A percentile compares a stretch with the other conserved stretches of the same genome.
phyloP scores from a whole-genome alignment of 1,139 yeast genomes.

The Yamadazyma dushanensis region DNA sequence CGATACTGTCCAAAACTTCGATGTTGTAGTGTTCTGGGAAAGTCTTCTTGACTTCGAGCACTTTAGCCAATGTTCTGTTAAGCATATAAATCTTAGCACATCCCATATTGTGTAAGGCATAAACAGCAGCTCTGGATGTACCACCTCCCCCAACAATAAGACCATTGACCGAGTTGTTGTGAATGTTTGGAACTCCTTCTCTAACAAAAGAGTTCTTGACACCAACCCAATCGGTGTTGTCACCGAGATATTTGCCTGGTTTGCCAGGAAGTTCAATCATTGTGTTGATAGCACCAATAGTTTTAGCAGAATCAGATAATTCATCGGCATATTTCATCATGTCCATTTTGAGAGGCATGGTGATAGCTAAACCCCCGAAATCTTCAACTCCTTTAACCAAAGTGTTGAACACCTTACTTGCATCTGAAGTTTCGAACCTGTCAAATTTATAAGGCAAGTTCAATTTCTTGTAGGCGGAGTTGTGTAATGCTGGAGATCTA shows the following conservation, averaged over 20 bases:
- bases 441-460: constrained; percentile 79
- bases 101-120: constrained; percentile 79
- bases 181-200: constrained; percentile 57
- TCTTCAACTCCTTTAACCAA: constrained; percentile 45
- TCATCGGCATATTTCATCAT: constrained; percentile 66
- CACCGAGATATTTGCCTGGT: constrained; percentile 63
- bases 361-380: constrained; percentile 89
- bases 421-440: constrained; percentile 67
- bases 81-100: constrained; percentile 73
- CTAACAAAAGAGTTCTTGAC: constrained; percentile 65
- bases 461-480: constrained; percentile 66
- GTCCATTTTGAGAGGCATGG: constrained; percentile 85
- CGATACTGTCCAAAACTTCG: constrained; percentile 53
- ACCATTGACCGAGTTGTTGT: constrained; percentile 44
- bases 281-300: constrained; percentile 93
- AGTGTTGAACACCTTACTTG: constrained; percentile 47
- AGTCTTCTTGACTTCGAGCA: constrained; percentile 54
- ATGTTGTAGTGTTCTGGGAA: constrained; percentile 67
- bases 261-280: constrained; percentile 54
- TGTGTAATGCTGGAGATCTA: constrained; percentile 83
- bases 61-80: constrained; percentile 75
- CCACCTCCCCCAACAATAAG: constrained; percentile 97
- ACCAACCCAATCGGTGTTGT: constrained; percentile 96
- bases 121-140: constrained; percentile 92
- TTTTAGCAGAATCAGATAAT: constrained; percentile 68